Evolutionary conservation across 345 rosid genomes (phyloP).

Genomic region (Eutrema heterophyllum): DNA sequence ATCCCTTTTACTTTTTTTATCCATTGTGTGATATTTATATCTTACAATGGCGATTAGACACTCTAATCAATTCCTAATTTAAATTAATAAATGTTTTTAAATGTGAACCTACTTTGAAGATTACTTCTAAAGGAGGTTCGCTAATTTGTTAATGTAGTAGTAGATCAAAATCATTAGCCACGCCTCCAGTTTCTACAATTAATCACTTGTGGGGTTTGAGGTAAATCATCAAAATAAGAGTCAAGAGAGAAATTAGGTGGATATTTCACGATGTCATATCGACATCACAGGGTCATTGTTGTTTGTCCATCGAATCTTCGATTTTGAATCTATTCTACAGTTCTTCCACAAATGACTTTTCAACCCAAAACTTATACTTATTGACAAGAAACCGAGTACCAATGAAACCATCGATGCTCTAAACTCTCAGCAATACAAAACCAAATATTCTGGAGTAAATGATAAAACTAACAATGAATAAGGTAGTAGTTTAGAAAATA

Average conservation of each 20-base stretch:
- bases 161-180: not conserved
- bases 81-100: not conserved
- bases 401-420: not conserved
- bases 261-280: conserved; percentile 2
- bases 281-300: conserved; percentile 7
- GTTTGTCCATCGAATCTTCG: conserved; percentile 8
- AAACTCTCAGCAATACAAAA: not conserved
- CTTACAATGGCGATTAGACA: not conserved
- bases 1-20: no score
- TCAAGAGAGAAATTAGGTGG: not conserved
- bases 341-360: conserved; percentile 13
- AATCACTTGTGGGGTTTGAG: not conserved
- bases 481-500: no score
- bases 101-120: not conserved
- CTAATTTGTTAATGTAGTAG: not conserved
- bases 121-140: not conserved
- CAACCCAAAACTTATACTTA: not conserved
- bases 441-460: not conserved
- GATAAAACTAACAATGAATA: no score
- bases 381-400: not conserved
- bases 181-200: not conserved
- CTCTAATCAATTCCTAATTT: not conserved
- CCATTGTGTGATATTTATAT: no score
- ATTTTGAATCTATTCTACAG: not conserved
- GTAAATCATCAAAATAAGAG: not conserved